Percentiles rank a stretch among this genome's conserved stretches.
Evolutionary conservation across 768 basidiomycete genomes (phyloP).

Genomic region (Psilocybe cyanescens): DNA sequence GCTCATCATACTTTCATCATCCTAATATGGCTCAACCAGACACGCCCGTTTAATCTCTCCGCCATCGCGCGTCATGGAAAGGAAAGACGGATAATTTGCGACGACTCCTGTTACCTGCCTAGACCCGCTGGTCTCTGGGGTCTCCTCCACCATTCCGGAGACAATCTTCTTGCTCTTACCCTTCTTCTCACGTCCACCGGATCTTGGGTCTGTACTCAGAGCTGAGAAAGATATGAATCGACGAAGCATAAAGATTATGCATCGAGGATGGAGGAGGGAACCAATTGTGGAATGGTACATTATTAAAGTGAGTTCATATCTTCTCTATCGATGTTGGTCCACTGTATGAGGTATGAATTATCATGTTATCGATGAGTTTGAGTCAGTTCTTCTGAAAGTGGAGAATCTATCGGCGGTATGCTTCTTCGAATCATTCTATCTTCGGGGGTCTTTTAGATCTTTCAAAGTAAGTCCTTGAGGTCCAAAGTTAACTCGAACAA

Average conservation of each 20-base stretch:
- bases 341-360: constrained; percentile 10
- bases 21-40: background rate
- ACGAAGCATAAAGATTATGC: background rate
- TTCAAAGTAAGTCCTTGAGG: background rate
- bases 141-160: constrained; percentile 6
- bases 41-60: constrained; percentile 6
- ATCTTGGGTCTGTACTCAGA: constrained; percentile 6
- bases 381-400: constrained; percentile 4
- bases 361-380: constrained; percentile 12
- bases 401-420: constrained; percentile 6
- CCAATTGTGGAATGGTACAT: background rate
- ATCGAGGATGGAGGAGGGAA: background rate
- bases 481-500: constrained; percentile 6
- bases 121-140: constrained; percentile 10
- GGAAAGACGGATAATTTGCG: background rate
- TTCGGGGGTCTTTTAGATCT: background rate
- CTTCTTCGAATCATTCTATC: constrained; percentile 1
- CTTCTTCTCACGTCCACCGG: constrained; percentile 5
- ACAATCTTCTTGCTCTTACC: background rate
- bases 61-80: constrained; percentile 6
- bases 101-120: background rate
- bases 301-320: constrained; percentile 6
- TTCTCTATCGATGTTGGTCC: background rate
- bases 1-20: background rate
- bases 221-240: background rate